These are phyloP conservation scores for Earliella scabrosa DNA, from an alignment of 1,284 basidiomycete species.

Conservation along the genomic window DNA sequence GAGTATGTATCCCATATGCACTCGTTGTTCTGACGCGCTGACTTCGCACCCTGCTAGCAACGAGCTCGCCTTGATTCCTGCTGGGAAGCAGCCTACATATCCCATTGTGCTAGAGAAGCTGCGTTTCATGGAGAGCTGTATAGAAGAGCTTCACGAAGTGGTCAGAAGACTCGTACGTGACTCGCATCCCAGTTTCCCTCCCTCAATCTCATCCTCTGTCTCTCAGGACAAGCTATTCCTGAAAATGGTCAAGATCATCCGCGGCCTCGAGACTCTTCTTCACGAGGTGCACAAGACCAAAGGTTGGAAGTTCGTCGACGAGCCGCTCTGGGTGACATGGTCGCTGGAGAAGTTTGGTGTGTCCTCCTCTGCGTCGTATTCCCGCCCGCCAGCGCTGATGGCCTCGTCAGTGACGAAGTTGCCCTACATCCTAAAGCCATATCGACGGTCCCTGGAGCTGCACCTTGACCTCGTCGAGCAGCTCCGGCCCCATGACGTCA, in stretches of 20 bases:
- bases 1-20: conserved; percentile 57
- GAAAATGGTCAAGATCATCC: conserved; percentile 62
- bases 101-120: conserved; percentile 66
- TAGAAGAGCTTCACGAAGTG: conserved; percentile 62
- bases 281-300: conserved; percentile 71
- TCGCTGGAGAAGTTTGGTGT: conserved; percentile 76
- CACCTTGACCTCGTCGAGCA: conserved; percentile 58
- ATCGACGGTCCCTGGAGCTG: conserved; percentile 67
- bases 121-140: conserved; percentile 64
- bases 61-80: conserved; percentile 55
- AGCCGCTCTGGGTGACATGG: conserved; percentile 82
- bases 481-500: conserved; percentile 65
- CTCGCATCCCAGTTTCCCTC: background rate
- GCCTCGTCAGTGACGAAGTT: conserved; percentile 53
- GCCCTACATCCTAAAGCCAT: conserved; percentile 60
- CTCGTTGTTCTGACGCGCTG: background rate
- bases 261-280: conserved; percentile 64
- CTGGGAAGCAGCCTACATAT: conserved; percentile 54
- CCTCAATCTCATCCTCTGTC: background rate
- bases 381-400: background rate
- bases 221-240: conserved; percentile 75
- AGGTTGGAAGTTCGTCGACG: conserved; percentile 70
- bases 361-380: conserved; percentile 18
- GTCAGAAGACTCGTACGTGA: conserved; percentile 63
- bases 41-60: conserved; percentile 49